Evolutionary conservation across 495 filamentous ascomycete species (phyloP), one percentile per base, ranked within the genome.

Genomic region (Pseudomonodictys pantanalensis): DNA sequence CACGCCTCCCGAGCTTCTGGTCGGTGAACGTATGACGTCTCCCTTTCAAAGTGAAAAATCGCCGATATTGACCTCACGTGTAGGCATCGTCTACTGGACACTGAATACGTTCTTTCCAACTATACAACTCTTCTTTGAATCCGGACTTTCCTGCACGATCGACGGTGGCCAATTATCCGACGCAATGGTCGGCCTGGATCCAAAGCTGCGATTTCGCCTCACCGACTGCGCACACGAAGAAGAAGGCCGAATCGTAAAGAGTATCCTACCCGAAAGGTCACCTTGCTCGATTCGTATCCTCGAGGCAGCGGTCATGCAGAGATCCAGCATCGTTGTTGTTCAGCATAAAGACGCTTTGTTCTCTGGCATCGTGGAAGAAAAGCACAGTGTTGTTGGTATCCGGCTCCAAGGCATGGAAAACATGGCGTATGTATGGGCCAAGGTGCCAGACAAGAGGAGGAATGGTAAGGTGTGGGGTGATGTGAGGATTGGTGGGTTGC

Each of bases 91-190:
- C 2, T 20, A 44, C 26, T 59, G 47, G 32, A 59, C 54, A 25
- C 5, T 58, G 54, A 42, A 58, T 24, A 58, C 54, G 2, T 58
- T 58, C 30, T 58, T 58, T 44, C 54, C 54, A 20, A 52, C 44
- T 1, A 10, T 52, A n/a, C 55, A 50, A 23, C 23, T 59, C 3
- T 59, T 59, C 56, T 59, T 52, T 26, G 47, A 29, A 23, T 59
- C 56, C 12, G 56, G 56, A n/a, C 56, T 8, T n/a, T 59, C 46
- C 10, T 58, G 56, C 35, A 58, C 46, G 3, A 42, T 58, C n/a
- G 30, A 43, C n/a, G 30, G 47, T 17, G 56, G 33, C 7, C 8
- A 44, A 17, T 47, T 29, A 30, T 26, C 7, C n/a, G 41, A 38
- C 22, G 56, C 47, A 2, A 42, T 7, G 1, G 24, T 59, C n/a